Conservation (phyloP, 306 rosid genomes). For the Casuarina cunninghamiana region DNA sequence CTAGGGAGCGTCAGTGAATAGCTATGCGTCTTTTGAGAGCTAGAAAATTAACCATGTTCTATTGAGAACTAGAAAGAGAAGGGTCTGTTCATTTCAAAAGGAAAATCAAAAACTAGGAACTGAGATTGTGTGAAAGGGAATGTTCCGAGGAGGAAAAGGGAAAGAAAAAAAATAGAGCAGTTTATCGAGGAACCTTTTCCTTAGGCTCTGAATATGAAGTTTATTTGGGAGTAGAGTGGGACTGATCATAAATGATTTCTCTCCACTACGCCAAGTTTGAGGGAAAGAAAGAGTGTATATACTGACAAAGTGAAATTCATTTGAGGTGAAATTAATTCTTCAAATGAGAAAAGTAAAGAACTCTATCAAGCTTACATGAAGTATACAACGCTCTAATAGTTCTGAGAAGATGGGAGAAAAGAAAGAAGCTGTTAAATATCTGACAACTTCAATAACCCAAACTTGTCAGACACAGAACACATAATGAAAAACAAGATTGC, state of each 20-base stretch:
- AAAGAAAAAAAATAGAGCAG: not conserved
- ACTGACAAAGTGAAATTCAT: too few species aligned
- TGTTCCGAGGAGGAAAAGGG: not conserved
- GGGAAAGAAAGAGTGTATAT: too few species aligned
- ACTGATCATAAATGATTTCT: not conserved
- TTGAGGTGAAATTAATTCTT: too few species aligned
- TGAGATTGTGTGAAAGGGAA: not conserved
- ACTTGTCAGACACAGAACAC: too few species aligned
- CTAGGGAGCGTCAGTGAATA: not conserved
- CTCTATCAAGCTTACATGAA: too few species aligned
- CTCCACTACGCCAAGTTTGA: too few species aligned
- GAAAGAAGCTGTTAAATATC: too few species aligned
- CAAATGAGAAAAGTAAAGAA: too few species aligned
- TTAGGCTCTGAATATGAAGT: not conserved
- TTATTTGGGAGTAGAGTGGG: not conserved
- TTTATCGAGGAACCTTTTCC: not conserved
- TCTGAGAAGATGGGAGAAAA: too few species aligned
- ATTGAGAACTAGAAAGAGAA: slow-evolving; percentile 14
- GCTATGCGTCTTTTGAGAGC: not conserved
- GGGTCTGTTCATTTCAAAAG: not conserved
- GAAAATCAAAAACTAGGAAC: not conserved
- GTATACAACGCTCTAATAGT: too few species aligned
- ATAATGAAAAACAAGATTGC: too few species aligned
- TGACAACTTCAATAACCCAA: too few species aligned
- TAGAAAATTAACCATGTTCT: not conserved